Evolutionary conservation across 2,329 filamentous ascomycete species (phyloP).

Genomic region (Ceratocystis destructans): DNA sequence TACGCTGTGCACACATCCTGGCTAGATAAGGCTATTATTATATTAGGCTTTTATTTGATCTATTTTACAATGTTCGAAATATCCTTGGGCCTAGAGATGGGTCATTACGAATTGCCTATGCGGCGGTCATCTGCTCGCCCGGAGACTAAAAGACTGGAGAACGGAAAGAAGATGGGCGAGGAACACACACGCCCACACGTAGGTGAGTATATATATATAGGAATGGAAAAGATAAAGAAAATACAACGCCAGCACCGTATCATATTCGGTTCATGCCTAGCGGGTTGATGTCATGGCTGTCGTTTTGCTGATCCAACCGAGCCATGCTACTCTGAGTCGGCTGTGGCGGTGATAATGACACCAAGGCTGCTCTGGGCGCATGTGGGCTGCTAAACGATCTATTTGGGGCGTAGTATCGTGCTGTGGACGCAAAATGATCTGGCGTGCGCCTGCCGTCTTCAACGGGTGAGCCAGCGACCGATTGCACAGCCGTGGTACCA

Average conservation of each 20-base stretch:
- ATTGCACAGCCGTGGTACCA: neutral
- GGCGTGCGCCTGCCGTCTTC: conserved; percentile 34
- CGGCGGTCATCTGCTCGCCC: too few relatives aligned
- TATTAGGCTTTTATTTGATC: too few relatives aligned
- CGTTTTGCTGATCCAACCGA: conserved; percentile 18
- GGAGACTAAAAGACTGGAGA: too few relatives aligned
- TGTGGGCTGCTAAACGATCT: conserved; percentile 44
- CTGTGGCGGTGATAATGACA: conserved; percentile 6
- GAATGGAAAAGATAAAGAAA: neutral
- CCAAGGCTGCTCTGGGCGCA: conserved; percentile 28
- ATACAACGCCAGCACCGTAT: neutral
- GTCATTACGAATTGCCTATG: too few relatives aligned
- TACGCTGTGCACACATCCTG: too few relatives aligned
- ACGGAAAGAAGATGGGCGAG: too few relatives aligned
- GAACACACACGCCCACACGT: too few relatives aligned
- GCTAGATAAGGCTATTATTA: too few relatives aligned
- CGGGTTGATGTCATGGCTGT: conserved; percentile 35
- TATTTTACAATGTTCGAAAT: too few relatives aligned
- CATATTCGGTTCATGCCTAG: conserved; percentile 41
- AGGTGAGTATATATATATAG: too few relatives aligned
- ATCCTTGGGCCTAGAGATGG: too few relatives aligned
- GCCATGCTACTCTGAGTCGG: conserved; percentile 20
- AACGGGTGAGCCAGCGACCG: neutral
- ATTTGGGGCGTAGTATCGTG: conserved; percentile 40
- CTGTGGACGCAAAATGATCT: conserved; percentile 43